A percentile compares a stretch with the other conserved stretches of the same genome.
Conservation (phyloP, 2,329 filamentous ascomycete genomes). For the Diaporthe velutina region DNA sequence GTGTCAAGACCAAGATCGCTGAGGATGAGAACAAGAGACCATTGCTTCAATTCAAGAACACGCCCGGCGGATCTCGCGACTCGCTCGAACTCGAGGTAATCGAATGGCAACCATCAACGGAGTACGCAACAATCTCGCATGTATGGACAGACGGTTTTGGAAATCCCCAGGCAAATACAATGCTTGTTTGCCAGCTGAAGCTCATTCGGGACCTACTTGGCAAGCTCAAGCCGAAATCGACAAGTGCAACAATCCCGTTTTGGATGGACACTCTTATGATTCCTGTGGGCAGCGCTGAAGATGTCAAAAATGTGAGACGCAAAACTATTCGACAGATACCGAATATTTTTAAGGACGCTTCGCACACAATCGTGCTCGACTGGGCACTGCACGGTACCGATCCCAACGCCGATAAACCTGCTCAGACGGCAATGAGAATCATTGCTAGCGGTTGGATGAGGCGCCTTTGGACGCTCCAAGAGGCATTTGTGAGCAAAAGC, state of each 20-base stretch:
- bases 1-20: neutral
- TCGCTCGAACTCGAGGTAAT: neutral
- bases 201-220: neutral
- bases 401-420: neutral
- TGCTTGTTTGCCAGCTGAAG: neutral
- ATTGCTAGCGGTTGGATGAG: conserved; percentile 9
- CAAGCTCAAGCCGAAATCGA: neutral
- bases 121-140: neutral
- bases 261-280: conserved; percentile 3
- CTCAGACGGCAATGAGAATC: conserved; percentile 4
- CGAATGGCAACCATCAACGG: neutral
- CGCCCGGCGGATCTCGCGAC: neutral
- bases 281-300: neutral
- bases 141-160: neutral
- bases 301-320: neutral
- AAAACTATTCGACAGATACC: conserved; percentile 7
- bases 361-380: conserved; percentile 2
- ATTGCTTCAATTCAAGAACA: neutral
- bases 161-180: neutral
- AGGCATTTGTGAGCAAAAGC: neutral
- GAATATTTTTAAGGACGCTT: neutral
- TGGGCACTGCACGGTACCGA: neutral
- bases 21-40: neutral
- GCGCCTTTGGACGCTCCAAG: neutral
- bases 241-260: neutral